Conservation (phyloP, 2,329 filamentous ascomycete species). For the Botrytis cinerea region DNA sequence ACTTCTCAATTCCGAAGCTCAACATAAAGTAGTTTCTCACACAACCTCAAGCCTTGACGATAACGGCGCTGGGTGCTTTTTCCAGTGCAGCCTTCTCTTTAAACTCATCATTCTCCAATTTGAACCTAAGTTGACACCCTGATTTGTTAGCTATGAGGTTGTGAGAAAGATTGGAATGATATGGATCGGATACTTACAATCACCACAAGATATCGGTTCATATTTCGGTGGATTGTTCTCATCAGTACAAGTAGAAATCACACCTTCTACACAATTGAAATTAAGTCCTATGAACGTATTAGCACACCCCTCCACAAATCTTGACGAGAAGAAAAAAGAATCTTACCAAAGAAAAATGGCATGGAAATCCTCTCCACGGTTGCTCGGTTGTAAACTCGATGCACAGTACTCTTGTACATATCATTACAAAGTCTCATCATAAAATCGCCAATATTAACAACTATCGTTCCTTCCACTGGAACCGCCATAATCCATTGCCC, state of each 20-base stretch:
- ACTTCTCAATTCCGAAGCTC: neutral
- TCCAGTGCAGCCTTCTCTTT: constrained; percentile 31
- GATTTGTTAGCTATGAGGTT: neutral
- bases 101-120: constrained; percentile 36
- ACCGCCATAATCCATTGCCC: constrained; percentile 49
- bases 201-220: constrained; percentile 53
- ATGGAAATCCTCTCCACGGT: constrained; percentile 51
- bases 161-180: neutral
- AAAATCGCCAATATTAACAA: constrained; percentile 56
- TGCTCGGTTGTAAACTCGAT: constrained; percentile 51
- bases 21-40: neutral
- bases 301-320: constrained; percentile 16
- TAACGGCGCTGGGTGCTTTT: constrained; percentile 37
- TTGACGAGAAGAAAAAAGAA: neutral
- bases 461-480: constrained; percentile 50
- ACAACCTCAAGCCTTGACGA: constrained; percentile 31
- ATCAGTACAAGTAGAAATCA: constrained; percentile 51
- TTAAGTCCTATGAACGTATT: constrained; percentile 47
- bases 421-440: constrained; percentile 54
- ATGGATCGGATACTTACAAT: constrained; percentile 41
- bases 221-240: constrained; percentile 51
- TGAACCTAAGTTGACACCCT: constrained; percentile 42
- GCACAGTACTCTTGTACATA: constrained; percentile 52
- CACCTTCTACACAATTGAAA: constrained; percentile 52
- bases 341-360: constrained; percentile 57